Evolutionary conservation across 140 eudicot species (phyloP).

Genomic region (Erigeron philadelphicus): DNA sequence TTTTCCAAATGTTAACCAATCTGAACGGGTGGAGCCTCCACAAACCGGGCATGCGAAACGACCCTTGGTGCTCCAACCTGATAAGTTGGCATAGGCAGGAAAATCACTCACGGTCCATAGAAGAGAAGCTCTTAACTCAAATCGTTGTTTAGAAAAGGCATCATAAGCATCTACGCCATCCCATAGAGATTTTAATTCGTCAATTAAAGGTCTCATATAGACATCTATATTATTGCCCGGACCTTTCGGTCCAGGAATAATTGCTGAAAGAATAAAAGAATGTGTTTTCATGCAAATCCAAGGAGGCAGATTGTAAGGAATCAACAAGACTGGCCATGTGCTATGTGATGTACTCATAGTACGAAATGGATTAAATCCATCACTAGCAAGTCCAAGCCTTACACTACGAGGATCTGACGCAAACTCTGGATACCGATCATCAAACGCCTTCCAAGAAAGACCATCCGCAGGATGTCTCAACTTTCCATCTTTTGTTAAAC

Average conservation of each 20-base stretch:
- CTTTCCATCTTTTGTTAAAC: background rate
- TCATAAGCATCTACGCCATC: background rate
- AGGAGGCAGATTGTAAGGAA: background rate
- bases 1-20: background rate
- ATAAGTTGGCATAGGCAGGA: background rate
- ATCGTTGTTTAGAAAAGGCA: background rate
- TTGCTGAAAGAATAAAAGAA: background rate
- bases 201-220: background rate
- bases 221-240: background rate
- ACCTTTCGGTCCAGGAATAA: background rate
- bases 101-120: background rate
- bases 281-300: background rate
- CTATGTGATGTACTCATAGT: too few relatives aligned
- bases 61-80: background rate
- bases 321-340: background rate
- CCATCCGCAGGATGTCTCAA: background rate
- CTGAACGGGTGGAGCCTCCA: background rate
- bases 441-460: constrained; percentile 5
- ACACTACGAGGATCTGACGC: background rate
- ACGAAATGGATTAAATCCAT: too few relatives aligned
- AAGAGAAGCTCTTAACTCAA: background rate
- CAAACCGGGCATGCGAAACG: background rate
- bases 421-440: background rate
- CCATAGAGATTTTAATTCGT: background rate
- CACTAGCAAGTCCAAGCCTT: too few relatives aligned